Conservation (phyloP, 2,329 filamentous ascomycete genomes). For the Neobulgaria alba region DNA sequence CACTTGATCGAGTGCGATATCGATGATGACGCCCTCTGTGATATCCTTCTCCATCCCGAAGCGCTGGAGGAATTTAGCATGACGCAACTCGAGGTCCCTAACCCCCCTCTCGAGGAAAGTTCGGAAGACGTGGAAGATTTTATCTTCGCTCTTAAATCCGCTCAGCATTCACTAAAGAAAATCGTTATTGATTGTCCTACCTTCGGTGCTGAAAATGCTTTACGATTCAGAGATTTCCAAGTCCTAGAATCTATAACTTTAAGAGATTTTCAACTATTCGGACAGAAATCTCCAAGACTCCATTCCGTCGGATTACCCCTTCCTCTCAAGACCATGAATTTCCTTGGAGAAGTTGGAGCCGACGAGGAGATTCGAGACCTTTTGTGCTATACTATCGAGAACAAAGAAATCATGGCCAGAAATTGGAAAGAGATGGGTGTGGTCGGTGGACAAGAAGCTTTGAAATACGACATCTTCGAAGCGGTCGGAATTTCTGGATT, state of each 20-base stretch:
- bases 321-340: constrained; percentile 37
- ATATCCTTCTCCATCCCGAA: constrained; percentile 37
- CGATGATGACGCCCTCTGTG: constrained; percentile 35
- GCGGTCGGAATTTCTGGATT: not conserved
- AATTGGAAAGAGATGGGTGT: constrained; percentile 34
- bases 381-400: constrained; percentile 35
- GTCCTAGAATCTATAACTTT: constrained; percentile 34
- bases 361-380: constrained; percentile 41
- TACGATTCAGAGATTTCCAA: constrained; percentile 37
- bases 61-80: constrained; percentile 39
- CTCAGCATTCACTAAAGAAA: constrained; percentile 35
- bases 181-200: constrained; percentile 38
- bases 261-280: constrained; percentile 41
- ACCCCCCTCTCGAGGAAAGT: constrained; percentile 38
- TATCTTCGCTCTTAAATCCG: constrained; percentile 35
- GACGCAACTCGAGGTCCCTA: constrained; percentile 34
- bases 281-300: constrained; percentile 36
- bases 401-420: constrained; percentile 30
- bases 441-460: constrained; percentile 15
- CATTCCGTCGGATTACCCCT: constrained; percentile 40
- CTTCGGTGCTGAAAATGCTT: constrained; percentile 32
- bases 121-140: constrained; percentile 40
- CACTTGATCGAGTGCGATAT: constrained; percentile 43
- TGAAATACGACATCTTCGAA: not conserved
- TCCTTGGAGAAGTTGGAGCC: constrained; percentile 37